Base-by-base conservation (phyloP, 352 stramenopile species). In the Globisporangium polare region DNA sequence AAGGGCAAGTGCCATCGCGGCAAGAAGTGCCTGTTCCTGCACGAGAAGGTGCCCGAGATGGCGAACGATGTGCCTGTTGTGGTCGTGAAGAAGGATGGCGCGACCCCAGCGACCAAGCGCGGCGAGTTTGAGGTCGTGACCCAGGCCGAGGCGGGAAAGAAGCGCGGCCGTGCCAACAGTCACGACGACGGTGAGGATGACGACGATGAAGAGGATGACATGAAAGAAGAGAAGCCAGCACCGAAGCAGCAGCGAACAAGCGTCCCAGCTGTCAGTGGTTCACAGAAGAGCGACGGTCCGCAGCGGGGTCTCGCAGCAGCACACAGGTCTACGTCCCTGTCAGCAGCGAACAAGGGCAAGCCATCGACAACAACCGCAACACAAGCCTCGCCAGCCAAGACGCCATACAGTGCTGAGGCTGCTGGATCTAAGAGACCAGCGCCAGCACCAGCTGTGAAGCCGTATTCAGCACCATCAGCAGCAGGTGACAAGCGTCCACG, bases 1-100 rank as follows among this genome's bases (percentile, higher is more conserved):
- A 88, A 85, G n/a, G 83, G 83, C 27, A 73, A 82, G 17, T 92
- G 83, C 62, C 83, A 92, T 72, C 67, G 83, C 24, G 79, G 83
- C 26, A 85, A 84, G 51, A 80, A 83, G 46, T 93, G 83, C 62
- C 26, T 90, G 27, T 93, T 69, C 49, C 55, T 75, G 6, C 83
- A 92, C 46, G 68, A 89, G 49, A 72, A 84, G 61, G 61, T 92
- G n/a, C 37, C 50, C 47, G 53, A 66, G 35, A 65, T 72, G 26
- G 47, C 51, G 5, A 63, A 54, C 27, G 62, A 65, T 24, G 57
- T 65, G 6, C 54, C 50, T 13, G 61, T 60, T 9, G 61, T 60
- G 43, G 58, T 65, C 31, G 27, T 24, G 5, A 67, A 58, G 53
- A 53, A 22, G 24, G 41, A 56, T 24, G 29, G 47, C 37, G 27